Evolutionary conservation across 805 yeast species (phyloP).

Genomic region (Metschnikowia santaceciliae): DNA sequence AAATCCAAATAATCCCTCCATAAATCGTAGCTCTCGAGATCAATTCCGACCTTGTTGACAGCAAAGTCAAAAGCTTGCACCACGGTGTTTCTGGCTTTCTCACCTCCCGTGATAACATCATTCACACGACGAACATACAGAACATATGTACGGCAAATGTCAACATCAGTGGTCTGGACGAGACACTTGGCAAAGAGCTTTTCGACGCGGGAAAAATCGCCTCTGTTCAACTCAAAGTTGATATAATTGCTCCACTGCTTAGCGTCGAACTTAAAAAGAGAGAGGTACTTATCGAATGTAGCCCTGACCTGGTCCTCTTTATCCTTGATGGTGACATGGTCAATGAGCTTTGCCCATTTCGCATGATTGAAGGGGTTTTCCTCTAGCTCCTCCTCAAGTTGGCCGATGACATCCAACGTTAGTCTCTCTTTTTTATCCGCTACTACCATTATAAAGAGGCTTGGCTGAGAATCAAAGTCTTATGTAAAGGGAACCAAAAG

Average conservation of each 20-base stretch:
- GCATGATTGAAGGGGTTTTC: slow-evolving; percentile 50
- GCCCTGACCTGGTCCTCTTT: slow-evolving; percentile 56
- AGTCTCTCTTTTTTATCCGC: slow-evolving; percentile 22
- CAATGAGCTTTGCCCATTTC: slow-evolving; percentile 56
- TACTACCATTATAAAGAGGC: slow-evolving; percentile 9
- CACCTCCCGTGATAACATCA: slow-evolving; percentile 74
- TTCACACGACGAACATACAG: slow-evolving; percentile 70
- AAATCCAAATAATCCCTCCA: slow-evolving; percentile 86
- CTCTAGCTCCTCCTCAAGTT: slow-evolving; percentile 51
- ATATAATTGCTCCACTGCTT: slow-evolving; percentile 72
- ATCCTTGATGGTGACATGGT: slow-evolving; percentile 47
- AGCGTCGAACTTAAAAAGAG: slow-evolving; percentile 61
- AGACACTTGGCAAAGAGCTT: slow-evolving; percentile 61
- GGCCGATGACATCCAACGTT: slow-evolving; percentile 52
- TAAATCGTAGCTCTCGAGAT: slow-evolving; percentile 61
- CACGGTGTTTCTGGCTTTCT: slow-evolving; percentile 67
- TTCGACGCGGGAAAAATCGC: slow-evolving; percentile 66
- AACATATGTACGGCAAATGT: slow-evolving; percentile 74
- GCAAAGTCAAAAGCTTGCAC: slow-evolving; percentile 84
- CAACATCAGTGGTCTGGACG: slow-evolving; percentile 57
- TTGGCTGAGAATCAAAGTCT: not conserved
- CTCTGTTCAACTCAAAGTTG: slow-evolving; percentile 57
- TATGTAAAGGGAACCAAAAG: not conserved
- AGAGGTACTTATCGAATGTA: slow-evolving; percentile 57
- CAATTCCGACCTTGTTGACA: slow-evolving; percentile 71